These are phyloP conservation scores for Aristolochia contorta DNA, from an alignment of 164 flowering plant species.

Conservation along the genomic window DNA sequence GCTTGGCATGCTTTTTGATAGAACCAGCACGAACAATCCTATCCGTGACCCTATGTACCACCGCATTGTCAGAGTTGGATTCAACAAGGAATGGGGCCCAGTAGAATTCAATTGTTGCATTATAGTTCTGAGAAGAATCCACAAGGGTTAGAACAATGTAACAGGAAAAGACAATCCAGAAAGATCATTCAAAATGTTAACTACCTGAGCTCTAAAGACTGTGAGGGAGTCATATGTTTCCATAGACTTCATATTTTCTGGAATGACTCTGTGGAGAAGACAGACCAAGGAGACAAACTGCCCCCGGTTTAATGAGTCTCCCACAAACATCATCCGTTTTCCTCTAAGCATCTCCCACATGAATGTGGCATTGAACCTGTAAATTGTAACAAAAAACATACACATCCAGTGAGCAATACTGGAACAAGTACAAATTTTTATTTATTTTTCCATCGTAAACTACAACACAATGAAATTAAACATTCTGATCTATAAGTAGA, in stretches of 20 bases:
- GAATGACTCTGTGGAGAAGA: conserved; percentile 66
- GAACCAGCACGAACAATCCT: conserved; percentile 63
- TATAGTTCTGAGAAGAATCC: conserved; percentile 47
- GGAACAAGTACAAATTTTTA: background rate
- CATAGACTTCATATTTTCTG: conserved; percentile 63
- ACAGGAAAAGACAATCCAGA: background rate
- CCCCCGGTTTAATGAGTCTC: conserved; percentile 83
- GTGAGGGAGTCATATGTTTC: conserved; percentile 57
- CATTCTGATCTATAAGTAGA: too few species aligned
- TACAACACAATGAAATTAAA: too few species aligned
- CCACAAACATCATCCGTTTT: conserved; percentile 86
- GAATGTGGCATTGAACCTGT: conserved; percentile 80
- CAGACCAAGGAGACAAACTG: conserved; percentile 84
- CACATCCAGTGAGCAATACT: background rate
- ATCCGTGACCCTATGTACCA: conserved; percentile 48
- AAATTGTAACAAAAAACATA: background rate
- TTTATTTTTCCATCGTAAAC: too few species aligned
- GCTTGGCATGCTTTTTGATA: conserved; percentile 47
- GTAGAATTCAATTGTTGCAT: conserved; percentile 89
- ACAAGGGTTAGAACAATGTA: background rate
- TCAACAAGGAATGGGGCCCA: conserved; percentile 97
- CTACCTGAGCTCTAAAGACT: conserved; percentile 67
- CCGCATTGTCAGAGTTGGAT: conserved; percentile 70
- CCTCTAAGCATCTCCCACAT: conserved; percentile 82
- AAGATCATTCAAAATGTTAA: background rate